Percentiles rank a stretch among this genome's conserved stretches.
Evolutionary conservation across 225 moss, liverwort and hornwort genomes (phyloP).

Genomic region (Physcomitrium patens): DNA sequence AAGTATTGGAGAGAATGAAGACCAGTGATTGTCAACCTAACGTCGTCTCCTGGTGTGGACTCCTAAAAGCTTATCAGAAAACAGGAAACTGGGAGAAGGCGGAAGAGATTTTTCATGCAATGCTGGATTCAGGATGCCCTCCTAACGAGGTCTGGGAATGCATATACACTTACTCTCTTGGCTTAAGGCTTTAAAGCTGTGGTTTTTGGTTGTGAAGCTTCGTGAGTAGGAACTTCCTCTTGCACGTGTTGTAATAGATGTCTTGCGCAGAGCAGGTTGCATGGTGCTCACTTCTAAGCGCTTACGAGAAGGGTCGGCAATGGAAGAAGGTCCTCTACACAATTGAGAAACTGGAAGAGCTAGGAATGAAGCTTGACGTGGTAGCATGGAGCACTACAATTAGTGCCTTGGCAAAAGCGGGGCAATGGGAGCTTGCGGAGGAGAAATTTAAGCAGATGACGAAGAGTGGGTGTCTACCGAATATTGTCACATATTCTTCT

Average conservation of each 20-base stretch:
- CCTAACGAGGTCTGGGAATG: slow-evolving; percentile 52
- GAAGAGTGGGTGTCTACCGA: slow-evolving; percentile 56
- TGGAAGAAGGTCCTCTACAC: slow-evolving; percentile 67
- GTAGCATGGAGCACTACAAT: slow-evolving; percentile 71
- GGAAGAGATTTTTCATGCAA: slow-evolving; percentile 53
- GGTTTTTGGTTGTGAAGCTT: too few species aligned
- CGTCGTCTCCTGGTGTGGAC: slow-evolving; percentile 64
- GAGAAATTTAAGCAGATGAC: slow-evolving; percentile 55
- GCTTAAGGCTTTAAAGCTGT: too few species aligned
- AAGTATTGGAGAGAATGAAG: slow-evolving; percentile 59
- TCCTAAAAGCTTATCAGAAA: slow-evolving; percentile 62
- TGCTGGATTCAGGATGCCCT: slow-evolving; percentile 62
- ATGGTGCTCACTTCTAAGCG: slow-evolving; percentile 66
- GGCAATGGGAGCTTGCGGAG: slow-evolving; percentile 70
- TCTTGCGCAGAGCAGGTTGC: slow-evolving; percentile 43
- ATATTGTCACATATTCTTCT: slow-evolving; percentile 57
- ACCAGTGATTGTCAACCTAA: slow-evolving; percentile 50
- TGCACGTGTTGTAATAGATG: slow-evolving; percentile 11
- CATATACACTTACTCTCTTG: background rate
- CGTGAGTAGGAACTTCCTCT: background rate
- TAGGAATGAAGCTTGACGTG: slow-evolving; percentile 59
- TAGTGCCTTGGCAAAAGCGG: slow-evolving; percentile 60
- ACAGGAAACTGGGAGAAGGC: slow-evolving; percentile 60
- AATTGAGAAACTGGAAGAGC: slow-evolving; percentile 51
- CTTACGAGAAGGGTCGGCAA: slow-evolving; percentile 62